A percentile compares a stretch with the other conserved stretches of the same genome.
Evolutionary conservation across 257 asterid genomes (phyloP).

Genomic region (Plantago ovata): DNA sequence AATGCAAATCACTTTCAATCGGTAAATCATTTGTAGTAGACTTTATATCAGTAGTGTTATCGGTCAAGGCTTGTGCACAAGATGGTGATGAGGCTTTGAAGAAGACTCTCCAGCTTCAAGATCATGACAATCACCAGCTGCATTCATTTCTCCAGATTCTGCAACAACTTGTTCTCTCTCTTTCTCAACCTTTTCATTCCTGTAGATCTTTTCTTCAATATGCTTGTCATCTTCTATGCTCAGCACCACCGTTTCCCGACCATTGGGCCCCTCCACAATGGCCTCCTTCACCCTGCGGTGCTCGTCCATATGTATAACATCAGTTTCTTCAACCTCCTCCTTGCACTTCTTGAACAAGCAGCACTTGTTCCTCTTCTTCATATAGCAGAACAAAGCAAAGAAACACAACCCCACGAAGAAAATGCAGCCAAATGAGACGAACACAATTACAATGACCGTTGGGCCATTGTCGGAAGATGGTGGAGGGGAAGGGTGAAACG

Average conservation of each 20-base stretch:
- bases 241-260: conserved; percentile 28
- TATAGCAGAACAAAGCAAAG: conserved; percentile 38
- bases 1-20: neutral
- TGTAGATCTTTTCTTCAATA: conserved; percentile 38
- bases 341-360: neutral
- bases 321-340: conserved; percentile 31
- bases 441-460: conserved; percentile 31
- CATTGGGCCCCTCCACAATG: conserved; percentile 37
- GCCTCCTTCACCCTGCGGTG: conserved; percentile 38
- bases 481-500: conserved; percentile 24
- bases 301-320: conserved; percentile 27
- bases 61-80: neutral
- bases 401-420: conserved; percentile 33
- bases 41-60: neutral
- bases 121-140: conserved; percentile 20
- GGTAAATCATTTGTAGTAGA: neutral
- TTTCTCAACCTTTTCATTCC: conserved; percentile 28
- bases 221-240: conserved; percentile 45
- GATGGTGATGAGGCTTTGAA: conserved; percentile 20
- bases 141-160: conserved; percentile 21
- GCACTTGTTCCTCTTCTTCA: conserved; percentile 33
- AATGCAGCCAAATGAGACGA: conserved; percentile 32
- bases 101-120: conserved; percentile 29
- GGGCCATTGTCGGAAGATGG: conserved; percentile 28
- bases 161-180: conserved; percentile 13